phyloP scores from a whole-genome alignment of 1,139 yeast genomes.

The Yamadazyma diddensiae region DNA sequence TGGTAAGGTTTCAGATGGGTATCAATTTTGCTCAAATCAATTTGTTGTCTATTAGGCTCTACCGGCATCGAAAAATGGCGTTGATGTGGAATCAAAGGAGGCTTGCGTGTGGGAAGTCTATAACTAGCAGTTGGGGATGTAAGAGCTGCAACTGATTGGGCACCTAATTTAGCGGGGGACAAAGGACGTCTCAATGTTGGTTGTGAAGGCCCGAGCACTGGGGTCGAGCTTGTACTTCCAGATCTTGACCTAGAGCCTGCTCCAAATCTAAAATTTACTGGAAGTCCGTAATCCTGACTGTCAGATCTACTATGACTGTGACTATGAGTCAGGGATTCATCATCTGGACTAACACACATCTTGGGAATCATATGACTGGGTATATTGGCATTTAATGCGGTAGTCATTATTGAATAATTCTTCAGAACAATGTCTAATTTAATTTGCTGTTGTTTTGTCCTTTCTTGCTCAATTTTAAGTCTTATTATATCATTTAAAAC shows the following conservation, averaged over 20 bases:
- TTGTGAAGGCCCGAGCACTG: slow-evolving; percentile 5
- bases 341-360: slow-evolving; percentile 43
- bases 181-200: slow-evolving; percentile 18
- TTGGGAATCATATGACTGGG: slow-evolving; percentile 69
- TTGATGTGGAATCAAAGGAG: slow-evolving; percentile 30
- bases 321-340: slow-evolving; percentile 7
- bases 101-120: slow-evolving; percentile 17
- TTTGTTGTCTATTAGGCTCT: slow-evolving; percentile 17
- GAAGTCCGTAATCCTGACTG: slow-evolving; percentile 14
- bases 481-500: slow-evolving; percentile 62
- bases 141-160: slow-evolving; percentile 64
- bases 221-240: slow-evolving; percentile 5
- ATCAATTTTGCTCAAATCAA: slow-evolving; percentile 16
- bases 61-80: slow-evolving; percentile 45
- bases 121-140: slow-evolving; percentile 34
- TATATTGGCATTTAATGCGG: slow-evolving; percentile 61
- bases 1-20: slow-evolving; percentile 6
- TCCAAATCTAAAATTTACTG: slow-evolving; percentile 15
- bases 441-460: slow-evolving; percentile 78
- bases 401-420: slow-evolving; percentile 58
- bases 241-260: slow-evolving; percentile 7
- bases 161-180: slow-evolving; percentile 74
- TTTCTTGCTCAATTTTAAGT: slow-evolving; percentile 73
- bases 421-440: slow-evolving; percentile 61
- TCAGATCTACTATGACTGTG: slow-evolving; percentile 11